phyloP scores from a whole-genome alignment of 2,329 filamentous ascomycete species.

The Raffaelea albimanens region DNA sequence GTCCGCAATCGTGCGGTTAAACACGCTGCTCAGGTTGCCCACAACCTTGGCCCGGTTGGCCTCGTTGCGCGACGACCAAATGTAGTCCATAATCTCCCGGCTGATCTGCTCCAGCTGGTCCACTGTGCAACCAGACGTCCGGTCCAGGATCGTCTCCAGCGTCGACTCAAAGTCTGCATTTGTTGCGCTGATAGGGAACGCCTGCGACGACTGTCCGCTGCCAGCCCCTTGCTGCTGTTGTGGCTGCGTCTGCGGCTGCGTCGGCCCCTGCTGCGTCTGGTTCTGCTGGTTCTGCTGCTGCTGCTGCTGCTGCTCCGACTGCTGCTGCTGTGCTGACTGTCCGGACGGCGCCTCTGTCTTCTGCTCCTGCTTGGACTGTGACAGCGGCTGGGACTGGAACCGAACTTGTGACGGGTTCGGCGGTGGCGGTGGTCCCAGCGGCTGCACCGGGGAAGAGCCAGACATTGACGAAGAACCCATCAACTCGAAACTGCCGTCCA shows the following conservation, averaged over 20 bases:
- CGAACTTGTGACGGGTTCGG: constrained; percentile 13
- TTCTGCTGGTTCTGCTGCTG: too few relatives aligned
- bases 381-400: too few relatives aligned
- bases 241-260: constrained; percentile 17
- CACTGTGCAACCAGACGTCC: constrained; percentile 70
- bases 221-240: constrained; percentile 12
- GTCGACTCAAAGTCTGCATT: constrained; percentile 46
- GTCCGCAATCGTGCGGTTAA: constrained; percentile 65
- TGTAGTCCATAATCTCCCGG: constrained; percentile 77
- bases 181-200: constrained; percentile 33
- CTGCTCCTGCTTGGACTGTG: too few relatives aligned
- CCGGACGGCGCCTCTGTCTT: too few relatives aligned
- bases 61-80: constrained; percentile 71
- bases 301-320: constrained; percentile 27
- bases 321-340: too few relatives aligned
- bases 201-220: constrained; percentile 31
- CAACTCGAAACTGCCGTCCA: constrained; percentile 11
- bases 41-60: constrained; percentile 73
- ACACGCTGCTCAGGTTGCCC: constrained; percentile 49
- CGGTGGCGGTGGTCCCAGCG: constrained; percentile 8
- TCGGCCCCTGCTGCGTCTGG: constrained; percentile 24
- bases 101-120: constrained; percentile 95
- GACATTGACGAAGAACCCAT: background rate
- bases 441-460: constrained; percentile 3
- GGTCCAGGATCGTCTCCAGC: constrained; percentile 52